Percentiles rank a stretch among this genome's conserved stretches.
These are phyloP conservation scores for Suillus tomentosus DNA, from an alignment of 768 basidiomycete species.

Conservation along the genomic window DNA sequence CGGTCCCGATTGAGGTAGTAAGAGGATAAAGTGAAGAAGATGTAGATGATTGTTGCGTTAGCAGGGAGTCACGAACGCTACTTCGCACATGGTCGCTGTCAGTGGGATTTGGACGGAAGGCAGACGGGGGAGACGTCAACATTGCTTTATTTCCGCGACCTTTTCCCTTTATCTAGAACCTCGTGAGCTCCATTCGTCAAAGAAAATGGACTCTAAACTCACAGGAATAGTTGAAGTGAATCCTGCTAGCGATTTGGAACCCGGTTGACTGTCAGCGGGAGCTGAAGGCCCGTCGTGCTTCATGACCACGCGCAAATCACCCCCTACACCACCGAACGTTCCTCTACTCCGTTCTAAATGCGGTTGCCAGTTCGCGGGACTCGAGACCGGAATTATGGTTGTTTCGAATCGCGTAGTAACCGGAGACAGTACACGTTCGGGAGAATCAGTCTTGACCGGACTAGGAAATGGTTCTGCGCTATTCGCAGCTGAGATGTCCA, in stretches of 20 bases:
- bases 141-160: conserved; percentile 37
- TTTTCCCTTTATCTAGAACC: conserved; percentile 35
- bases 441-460: conserved; percentile 12
- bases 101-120: conserved; percentile 30
- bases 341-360: conserved; percentile 27
- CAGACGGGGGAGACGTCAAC: conserved; percentile 37
- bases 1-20: conserved; percentile 66
- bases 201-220: background rate
- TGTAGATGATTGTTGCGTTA: conserved; percentile 65
- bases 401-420: conserved; percentile 20
- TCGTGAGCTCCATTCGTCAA: conserved; percentile 12
- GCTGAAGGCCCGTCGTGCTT: conserved; percentile 15
- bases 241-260: background rate
- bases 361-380: conserved; percentile 15
- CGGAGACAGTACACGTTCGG: conserved; percentile 16
- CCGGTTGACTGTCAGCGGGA: conserved; percentile 17
- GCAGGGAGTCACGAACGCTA: conserved; percentile 54
- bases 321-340: conserved; percentile 27
- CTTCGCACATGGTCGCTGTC: conserved; percentile 47
- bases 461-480: conserved; percentile 14
- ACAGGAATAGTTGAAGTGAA: conserved; percentile 6
- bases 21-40: conserved; percentile 80
- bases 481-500: conserved; percentile 33
- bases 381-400: conserved; percentile 15
- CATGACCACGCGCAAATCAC: conserved; percentile 11